phyloP scores from a whole-genome alignment of 2,329 filamentous ascomycete species.

The Exophiala dermatitidis region DNA sequence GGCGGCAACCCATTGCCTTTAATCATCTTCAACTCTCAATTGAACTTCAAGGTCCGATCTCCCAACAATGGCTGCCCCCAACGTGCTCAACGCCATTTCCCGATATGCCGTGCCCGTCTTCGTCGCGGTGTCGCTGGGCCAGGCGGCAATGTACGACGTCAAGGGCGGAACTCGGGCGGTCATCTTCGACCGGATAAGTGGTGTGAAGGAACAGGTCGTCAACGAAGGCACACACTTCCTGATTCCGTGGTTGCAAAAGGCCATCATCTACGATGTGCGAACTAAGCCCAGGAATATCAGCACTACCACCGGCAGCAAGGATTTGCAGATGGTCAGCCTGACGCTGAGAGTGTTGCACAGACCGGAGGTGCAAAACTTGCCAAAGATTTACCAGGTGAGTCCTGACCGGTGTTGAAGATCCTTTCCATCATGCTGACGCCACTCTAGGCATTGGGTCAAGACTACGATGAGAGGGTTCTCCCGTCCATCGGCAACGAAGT shows the following conservation, averaged over 20 bases:
- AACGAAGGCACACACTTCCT: conserved; percentile 98
- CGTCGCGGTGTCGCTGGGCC: conserved; percentile 58
- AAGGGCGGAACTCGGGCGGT: conserved; percentile 89
- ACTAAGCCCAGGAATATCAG: conserved; percentile 96
- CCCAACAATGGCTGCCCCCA: conserved; percentile 27
- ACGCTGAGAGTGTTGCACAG: conserved; percentile 91
- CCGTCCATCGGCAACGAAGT: conserved; percentile 99
- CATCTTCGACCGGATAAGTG: conserved; percentile 90
- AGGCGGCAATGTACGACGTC: conserved; percentile 91
- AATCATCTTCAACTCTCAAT: background rate
- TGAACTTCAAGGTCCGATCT: background rate
- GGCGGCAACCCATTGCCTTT: background rate
- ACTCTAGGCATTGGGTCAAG: conserved; percentile 79
- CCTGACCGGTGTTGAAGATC: background rate
- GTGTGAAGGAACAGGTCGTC: conserved; percentile 86
- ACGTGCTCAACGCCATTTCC: conserved; percentile 56
- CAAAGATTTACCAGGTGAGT: conserved; percentile 94
- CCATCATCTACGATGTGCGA: conserved; percentile 92
- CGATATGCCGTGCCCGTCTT: conserved; percentile 66
- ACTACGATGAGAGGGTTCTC: conserved; percentile 97
- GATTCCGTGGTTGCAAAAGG: conserved; percentile 89
- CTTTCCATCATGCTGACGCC: background rate
- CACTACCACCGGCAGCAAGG: conserved; percentile 96
- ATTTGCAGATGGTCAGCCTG: conserved; percentile 99
- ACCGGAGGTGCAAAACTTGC: conserved; percentile 83